Evolutionary conservation across 164 flowering plant species (phyloP).

Genomic region (Brasenia schreberi): DNA sequence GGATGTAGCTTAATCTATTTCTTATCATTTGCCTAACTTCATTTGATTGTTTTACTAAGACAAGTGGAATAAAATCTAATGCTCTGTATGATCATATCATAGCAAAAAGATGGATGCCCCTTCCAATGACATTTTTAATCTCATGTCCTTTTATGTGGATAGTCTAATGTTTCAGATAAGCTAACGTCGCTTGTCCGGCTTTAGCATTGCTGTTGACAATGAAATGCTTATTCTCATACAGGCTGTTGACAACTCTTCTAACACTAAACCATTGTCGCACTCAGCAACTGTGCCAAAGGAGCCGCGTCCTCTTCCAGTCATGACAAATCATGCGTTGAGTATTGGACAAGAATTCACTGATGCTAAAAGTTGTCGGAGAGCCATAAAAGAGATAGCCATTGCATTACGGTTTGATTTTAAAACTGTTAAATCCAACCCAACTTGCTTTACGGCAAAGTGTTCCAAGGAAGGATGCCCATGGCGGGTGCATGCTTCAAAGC

Average conservation of each 20-base stretch:
- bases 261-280: neutral
- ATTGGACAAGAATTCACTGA: conserved; percentile 90
- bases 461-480: conserved; percentile 95
- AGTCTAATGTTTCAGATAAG: neutral
- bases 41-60: no score
- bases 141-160: no score
- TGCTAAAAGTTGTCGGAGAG: conserved; percentile 58
- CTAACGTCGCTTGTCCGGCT: neutral
- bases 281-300: neutral
- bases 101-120: no score
- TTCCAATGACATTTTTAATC: no score
- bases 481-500: conserved; percentile 95
- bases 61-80: no score
- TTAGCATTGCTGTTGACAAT: no score
- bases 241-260: neutral
- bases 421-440: conserved; percentile 86
- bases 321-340: conserved; percentile 27
- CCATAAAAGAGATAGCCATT: conserved; percentile 75
- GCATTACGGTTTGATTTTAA: conserved; percentile 88
- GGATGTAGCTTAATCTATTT: no score
- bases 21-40: no score
- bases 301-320: conserved; percentile 1
- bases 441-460: conserved; percentile 92
- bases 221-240: neutral
- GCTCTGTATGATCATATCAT: no score